Evolutionary conservation across 768 basidiomycete species (phyloP).

Genomic region (Lenzites betulinus): DNA sequence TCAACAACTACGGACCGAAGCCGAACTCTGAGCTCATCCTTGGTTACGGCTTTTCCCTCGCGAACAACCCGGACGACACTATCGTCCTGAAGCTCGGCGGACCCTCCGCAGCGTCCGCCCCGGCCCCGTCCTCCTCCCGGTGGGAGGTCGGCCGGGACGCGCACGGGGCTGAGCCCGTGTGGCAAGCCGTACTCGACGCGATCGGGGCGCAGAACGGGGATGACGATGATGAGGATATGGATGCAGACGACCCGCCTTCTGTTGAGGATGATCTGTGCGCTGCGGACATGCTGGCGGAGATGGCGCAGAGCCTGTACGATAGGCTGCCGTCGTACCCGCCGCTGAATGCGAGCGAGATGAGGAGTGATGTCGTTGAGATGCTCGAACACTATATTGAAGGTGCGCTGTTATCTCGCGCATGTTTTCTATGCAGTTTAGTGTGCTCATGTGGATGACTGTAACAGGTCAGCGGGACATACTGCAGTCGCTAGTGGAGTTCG

Average conservation of each 20-base stretch:
- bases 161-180: conserved; percentile 56
- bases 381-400: conserved; percentile 63
- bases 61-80: conserved; percentile 82
- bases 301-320: conserved; percentile 56
- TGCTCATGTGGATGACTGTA: not conserved
- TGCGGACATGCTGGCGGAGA: conserved; percentile 62
- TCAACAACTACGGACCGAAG: conserved; percentile 93
- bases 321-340: conserved; percentile 45
- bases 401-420: not conserved
- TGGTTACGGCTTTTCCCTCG: conserved; percentile 87
- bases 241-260: conserved; percentile 25
- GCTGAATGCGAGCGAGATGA: conserved; percentile 32
- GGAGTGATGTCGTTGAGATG: conserved; percentile 67
- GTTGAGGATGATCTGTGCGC: conserved; percentile 71
- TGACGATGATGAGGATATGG: conserved; percentile 29
- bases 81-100: conserved; percentile 79
- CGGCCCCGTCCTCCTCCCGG: conserved; percentile 28
- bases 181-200: conserved; percentile 51
- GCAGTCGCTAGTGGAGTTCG: conserved; percentile 51
- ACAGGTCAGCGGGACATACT: conserved; percentile 65
- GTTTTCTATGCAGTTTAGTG: not conserved
- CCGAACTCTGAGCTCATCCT: conserved; percentile 88
- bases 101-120: conserved; percentile 1
- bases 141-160: conserved; percentile 69
- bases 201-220: conserved; percentile 26